These are phyloP conservation scores for Cicer pinnatifidum DNA, from an alignment of 306 rosid species.

Conservation along the genomic window DNA sequence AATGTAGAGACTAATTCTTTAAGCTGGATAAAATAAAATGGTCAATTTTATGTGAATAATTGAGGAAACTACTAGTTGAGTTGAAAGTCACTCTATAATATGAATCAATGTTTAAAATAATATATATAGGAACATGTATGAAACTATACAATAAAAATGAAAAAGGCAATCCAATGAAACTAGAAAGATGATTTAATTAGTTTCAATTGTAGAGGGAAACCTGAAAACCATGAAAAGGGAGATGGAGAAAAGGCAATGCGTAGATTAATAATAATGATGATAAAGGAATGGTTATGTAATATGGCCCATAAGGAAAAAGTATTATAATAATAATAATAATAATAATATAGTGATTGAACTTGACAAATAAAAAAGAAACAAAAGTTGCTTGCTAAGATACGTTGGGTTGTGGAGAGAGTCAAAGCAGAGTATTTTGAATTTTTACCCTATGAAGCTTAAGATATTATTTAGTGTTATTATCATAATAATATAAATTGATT, in stretches of 20 bases:
- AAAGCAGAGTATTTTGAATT: neutral
- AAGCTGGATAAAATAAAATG: neutral
- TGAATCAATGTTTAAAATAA: neutral
- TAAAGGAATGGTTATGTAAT: neutral
- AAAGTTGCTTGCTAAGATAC: neutral
- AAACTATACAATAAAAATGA: neutral
- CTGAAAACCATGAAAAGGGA: neutral
- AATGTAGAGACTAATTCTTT: neutral
- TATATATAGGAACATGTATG: neutral
- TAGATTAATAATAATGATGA: neutral
- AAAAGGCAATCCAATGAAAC: neutral
- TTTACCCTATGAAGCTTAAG: neutral
- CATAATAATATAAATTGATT: no score
- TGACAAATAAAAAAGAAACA: neutral
- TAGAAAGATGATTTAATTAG: neutral
- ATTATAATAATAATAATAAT: neutral
- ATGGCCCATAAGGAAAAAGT: conserved; percentile 1
- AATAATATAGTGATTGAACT: conserved; percentile 19
- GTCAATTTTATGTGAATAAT: neutral
- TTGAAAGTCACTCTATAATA: neutral
- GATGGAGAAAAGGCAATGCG: neutral
- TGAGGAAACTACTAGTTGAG: neutral
- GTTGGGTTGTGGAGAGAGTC: neutral
- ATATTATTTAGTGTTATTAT: no score
- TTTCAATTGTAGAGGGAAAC: neutral